Conservation (phyloP, 345 rosid species). For the Psidium friedrichsthalianum region DNA sequence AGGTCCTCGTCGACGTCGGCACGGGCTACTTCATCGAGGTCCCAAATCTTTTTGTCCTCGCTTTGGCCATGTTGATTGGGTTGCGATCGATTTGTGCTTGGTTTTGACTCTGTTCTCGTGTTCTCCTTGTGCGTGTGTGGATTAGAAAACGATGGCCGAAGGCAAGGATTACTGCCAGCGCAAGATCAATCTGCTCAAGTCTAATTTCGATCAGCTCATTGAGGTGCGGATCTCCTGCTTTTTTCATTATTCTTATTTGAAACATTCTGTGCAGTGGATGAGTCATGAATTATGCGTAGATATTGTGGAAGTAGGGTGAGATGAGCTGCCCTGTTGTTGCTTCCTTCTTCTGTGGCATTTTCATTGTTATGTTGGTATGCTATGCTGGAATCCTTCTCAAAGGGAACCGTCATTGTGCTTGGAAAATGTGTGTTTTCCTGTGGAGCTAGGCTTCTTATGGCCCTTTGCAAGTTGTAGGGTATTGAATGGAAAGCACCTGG, state of each 20-base stretch:
- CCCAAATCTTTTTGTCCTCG: not conserved
- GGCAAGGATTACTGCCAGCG: constrained; percentile 95
- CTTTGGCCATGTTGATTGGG: not conserved
- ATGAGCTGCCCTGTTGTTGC: not conserved
- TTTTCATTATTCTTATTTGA: not conserved
- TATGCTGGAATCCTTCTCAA: not conserved
- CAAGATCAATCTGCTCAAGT: constrained; percentile 82
- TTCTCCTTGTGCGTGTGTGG: not conserved
- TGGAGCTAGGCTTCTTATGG: not conserved
- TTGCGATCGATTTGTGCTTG: not conserved
- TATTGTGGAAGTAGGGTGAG: not conserved
- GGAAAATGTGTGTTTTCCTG: not conserved
- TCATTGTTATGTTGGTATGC: not conserved
- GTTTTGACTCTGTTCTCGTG: not conserved
- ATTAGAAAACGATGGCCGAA: constrained; percentile 78
- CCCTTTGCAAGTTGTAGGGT: not conserved
- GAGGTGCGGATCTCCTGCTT: constrained; percentile 40
- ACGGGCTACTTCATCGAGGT: constrained; percentile 99
- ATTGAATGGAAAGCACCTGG: not conserved
- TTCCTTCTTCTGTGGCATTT: not conserved
- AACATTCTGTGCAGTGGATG: not conserved
- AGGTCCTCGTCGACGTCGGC: constrained; percentile 85
- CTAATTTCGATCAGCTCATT: constrained; percentile 86
- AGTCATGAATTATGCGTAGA: not conserved
- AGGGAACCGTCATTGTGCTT: not conserved